A percentile compares a stretch with the other conserved stretches of the same genome.
phyloP scores from a whole-genome alignment of 2,329 filamentous ascomycete genomes.

The Penicillium psychrosexuale region DNA sequence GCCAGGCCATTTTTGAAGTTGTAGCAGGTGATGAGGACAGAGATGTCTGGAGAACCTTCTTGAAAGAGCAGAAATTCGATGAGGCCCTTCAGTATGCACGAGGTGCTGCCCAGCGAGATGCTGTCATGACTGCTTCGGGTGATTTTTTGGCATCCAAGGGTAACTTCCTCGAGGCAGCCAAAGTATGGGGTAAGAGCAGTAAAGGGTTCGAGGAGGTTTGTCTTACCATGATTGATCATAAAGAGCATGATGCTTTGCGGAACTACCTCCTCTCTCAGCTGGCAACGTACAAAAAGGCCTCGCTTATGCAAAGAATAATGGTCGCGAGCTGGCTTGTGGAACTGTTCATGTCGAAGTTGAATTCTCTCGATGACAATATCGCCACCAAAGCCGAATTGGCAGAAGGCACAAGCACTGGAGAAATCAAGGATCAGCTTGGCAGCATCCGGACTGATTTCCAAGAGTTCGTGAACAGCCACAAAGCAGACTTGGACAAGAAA shows the following conservation, averaged over 20 bases:
- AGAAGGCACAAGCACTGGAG: conserved; percentile 66
- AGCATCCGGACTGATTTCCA: conserved; percentile 75
- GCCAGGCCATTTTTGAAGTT: conserved; percentile 88
- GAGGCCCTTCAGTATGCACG: conserved; percentile 81
- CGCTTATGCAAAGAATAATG: conserved; percentile 91
- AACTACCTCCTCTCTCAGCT: conserved; percentile 88
- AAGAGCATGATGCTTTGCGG: conserved; percentile 83
- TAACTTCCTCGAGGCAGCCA: conserved; percentile 79
- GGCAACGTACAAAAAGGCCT: conserved; percentile 73
- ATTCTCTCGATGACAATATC: conserved; percentile 89
- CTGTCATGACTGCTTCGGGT: conserved; percentile 85
- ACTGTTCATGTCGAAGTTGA: conserved; percentile 95
- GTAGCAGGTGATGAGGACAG: conserved; percentile 85
- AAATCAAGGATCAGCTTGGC: conserved; percentile 66
- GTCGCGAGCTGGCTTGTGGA: conserved; percentile 93
- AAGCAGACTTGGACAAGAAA: conserved; percentile 80
- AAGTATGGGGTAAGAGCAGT: conserved; percentile 89
- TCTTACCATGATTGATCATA: conserved; percentile 82
- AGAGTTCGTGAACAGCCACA: conserved; percentile 82
- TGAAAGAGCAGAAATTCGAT: conserved; percentile 83
- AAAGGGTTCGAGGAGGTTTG: conserved; percentile 97
- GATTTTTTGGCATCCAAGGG: conserved; percentile 81
- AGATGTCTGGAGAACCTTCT: conserved; percentile 92
- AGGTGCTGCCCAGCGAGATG: conserved; percentile 77
- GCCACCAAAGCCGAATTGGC: conserved; percentile 80